phyloP scores from a whole-genome alignment of 1,139 yeast species.

The Geotrichum australiense region DNA sequence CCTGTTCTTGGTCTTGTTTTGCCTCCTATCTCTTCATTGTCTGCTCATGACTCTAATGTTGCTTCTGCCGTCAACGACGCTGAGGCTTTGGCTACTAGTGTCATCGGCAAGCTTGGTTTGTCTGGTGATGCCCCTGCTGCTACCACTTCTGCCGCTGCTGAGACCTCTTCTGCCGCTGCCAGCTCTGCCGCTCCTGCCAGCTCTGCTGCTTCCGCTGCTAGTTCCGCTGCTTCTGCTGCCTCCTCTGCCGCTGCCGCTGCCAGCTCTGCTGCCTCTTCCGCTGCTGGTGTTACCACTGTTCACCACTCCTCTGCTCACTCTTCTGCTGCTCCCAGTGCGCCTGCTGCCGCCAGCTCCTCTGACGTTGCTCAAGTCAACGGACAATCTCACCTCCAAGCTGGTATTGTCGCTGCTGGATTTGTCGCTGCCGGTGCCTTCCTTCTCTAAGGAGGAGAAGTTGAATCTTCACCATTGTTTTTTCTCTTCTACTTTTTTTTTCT shows the following conservation, averaged over 20 bases:
- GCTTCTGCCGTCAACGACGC: slow-evolving; percentile 18
- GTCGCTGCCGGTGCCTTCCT: slow-evolving; percentile 17
- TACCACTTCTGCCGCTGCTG: slow-evolving; percentile 10
- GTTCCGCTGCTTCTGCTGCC: slow-evolving; percentile 5
- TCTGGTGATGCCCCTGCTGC: slow-evolving; percentile 8
- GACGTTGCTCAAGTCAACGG: slow-evolving; percentile 14
- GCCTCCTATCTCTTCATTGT: slow-evolving; percentile 18
- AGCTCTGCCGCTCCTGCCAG: slow-evolving; percentile 2
- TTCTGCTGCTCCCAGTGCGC: neutral
- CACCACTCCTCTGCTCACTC: neutral
- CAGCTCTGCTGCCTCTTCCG: slow-evolving; percentile 1
- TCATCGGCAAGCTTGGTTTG: slow-evolving; percentile 11
- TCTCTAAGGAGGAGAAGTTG: too few species aligned
- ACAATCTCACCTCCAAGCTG: slow-evolving; percentile 7
- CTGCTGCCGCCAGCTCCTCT: slow-evolving; percentile 3
- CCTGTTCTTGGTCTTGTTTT: slow-evolving; percentile 16
- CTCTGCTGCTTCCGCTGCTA: slow-evolving; percentile 1
- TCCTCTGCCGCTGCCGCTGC: slow-evolving; percentile 5
- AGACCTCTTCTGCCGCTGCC: slow-evolving; percentile 35
- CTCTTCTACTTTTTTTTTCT: too few species aligned
- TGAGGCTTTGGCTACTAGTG: slow-evolving; percentile 12
- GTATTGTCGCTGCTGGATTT: slow-evolving; percentile 11
- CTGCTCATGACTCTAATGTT: slow-evolving; percentile 17
- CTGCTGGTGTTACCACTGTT: neutral
- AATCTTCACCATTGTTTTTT: too few species aligned